These are phyloP conservation scores for Epichloe baconii DNA, from an alignment of 2,329 filamentous ascomycete genomes.

Conservation along the genomic window DNA sequence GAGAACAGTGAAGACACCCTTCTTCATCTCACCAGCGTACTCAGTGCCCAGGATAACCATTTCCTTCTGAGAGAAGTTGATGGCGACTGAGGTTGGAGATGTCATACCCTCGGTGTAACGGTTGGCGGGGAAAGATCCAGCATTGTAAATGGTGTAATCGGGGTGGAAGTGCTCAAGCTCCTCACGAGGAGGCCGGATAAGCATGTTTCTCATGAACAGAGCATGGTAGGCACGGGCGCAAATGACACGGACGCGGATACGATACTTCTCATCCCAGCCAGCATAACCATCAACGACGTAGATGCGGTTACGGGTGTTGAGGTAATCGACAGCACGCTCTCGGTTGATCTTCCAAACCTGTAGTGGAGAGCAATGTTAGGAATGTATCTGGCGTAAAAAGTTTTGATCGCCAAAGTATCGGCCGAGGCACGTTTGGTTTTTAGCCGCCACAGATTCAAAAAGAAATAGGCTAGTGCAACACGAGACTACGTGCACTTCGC, in stretches of 20 bases:
- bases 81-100: constrained; percentile 90
- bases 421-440: no score
- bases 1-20: constrained; percentile 95
- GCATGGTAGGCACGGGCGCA: constrained; percentile 99
- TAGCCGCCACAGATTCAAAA: not conserved
- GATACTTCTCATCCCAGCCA: constrained; percentile 97
- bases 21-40: constrained; percentile 78
- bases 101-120: constrained; percentile 98
- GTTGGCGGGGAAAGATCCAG: constrained; percentile 95
- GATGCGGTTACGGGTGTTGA: constrained; percentile 97
- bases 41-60: constrained; percentile 99
- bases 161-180: constrained; percentile 97
- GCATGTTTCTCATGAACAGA: constrained; percentile 99
- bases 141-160: constrained; percentile 99
- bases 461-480: not conserved
- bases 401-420: no score
- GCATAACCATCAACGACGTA: constrained; percentile 97
- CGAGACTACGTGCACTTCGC: not conserved
- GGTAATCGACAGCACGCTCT: constrained; percentile 95
- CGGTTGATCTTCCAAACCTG: constrained; percentile 99
- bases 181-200: constrained; percentile 82
- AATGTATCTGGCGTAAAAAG: not conserved
- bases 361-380: not conserved
- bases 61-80: constrained; percentile 99
- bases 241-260: constrained; percentile 93